Evolutionary conservation across 257 asterid genomes (phyloP).

Genomic region (Nicotiana otophora): DNA sequence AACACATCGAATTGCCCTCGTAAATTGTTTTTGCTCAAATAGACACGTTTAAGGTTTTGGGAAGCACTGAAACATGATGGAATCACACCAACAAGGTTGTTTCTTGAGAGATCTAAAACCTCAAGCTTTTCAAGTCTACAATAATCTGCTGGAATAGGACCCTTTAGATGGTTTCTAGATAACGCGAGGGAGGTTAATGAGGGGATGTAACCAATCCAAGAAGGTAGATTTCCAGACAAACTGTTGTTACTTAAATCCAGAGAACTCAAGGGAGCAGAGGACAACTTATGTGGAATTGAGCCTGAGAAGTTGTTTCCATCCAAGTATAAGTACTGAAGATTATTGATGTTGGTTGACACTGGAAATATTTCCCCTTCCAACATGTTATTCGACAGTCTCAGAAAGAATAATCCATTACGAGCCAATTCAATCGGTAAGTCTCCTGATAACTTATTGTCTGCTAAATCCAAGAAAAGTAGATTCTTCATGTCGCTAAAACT

Average conservation of each 20-base stretch:
- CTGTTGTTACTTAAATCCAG: conserved; percentile 6
- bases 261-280: neutral
- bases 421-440: conserved; percentile 8
- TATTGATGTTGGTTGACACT: neutral
- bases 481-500: conserved; percentile 2
- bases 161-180: neutral
- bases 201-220: neutral
- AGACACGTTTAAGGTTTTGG: neutral
- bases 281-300: neutral
- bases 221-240: neutral
- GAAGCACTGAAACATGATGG: conserved; percentile 8
- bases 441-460: conserved; percentile 12
- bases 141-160: neutral
- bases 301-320: conserved; percentile 15
- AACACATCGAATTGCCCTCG: neutral
- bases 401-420: neutral
- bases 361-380: conserved; percentile 8
- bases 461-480: conserved; percentile 5
- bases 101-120: conserved; percentile 1
- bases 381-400: conserved; percentile 6
- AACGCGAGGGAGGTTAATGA: neutral
- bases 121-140: neutral
- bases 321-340: conserved; percentile 6
- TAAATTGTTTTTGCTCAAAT: neutral
- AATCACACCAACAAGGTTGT: neutral